Conservation (phyloP, 2,329 filamentous ascomycete species). For the Cladosporium velox region DNA sequence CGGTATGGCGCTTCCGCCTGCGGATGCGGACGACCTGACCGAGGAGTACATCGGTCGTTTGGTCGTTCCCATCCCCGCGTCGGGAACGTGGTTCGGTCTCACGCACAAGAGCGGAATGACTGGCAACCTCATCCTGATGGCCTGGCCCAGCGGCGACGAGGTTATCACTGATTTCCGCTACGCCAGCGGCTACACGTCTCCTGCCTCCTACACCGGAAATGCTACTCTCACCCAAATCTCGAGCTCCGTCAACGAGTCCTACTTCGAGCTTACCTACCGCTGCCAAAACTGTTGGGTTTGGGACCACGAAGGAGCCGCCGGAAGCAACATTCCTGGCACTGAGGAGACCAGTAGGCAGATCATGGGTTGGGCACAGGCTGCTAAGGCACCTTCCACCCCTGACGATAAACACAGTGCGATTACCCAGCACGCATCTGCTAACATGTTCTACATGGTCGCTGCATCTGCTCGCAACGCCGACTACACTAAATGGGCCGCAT, state of each 20-base stretch:
- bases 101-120: conserved; percentile 61
- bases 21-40: conserved; percentile 44
- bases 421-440: conserved; percentile 56
- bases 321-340: conserved; percentile 41
- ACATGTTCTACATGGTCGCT: conserved; percentile 54
- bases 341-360: conserved; percentile 36
- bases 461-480: conserved; percentile 47
- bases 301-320: conserved; percentile 45
- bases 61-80: conserved; percentile 45
- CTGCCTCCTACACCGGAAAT: conserved; percentile 61
- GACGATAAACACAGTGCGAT: conserved; percentile 48
- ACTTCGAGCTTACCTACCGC: conserved; percentile 66
- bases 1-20: conserved; percentile 54
- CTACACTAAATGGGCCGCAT: conserved; percentile 43
- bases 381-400: conserved; percentile 31
- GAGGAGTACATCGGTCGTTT: conserved; percentile 63
- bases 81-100: conserved; percentile 61
- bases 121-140: conserved; percentile 58
- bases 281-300: conserved; percentile 56
- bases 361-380: conserved; percentile 36
- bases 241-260: conserved; percentile 57
- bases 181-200: conserved; percentile 60
- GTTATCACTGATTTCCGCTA: conserved; percentile 62
- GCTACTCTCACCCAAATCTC: conserved; percentile 64
- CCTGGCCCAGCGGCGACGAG: conserved; percentile 57